Evolutionary conservation across 2,329 filamentous ascomycete species (phyloP), one percentile per base, ranked within the genome.

Genomic region (Thermothelomyces thermophilus): DNA sequence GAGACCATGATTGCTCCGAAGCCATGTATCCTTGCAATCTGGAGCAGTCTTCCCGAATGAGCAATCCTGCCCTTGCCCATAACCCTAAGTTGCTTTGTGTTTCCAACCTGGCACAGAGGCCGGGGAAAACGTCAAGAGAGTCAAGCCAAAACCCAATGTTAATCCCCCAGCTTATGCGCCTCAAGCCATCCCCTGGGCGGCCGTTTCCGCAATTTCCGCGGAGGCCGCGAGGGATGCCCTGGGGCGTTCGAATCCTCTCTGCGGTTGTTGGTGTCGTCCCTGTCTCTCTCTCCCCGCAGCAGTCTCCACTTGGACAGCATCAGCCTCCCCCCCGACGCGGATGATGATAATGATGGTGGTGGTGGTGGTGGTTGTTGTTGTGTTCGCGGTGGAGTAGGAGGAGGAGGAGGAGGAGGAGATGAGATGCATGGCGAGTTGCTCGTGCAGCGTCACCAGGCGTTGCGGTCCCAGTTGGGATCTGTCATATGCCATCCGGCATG

Each of bases 401-500:
- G n/a, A n/a, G n/a, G 49, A 41, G 44, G 54, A 46, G 19, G 62
- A 60, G 19, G 35, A 8, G 36, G 36, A 4, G 36, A 19, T 6
- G 36, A 20, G 19, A 20, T 6, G 11, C 17, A 24, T n/a, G 22
- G 13, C 22, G 7, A 6, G 22, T 24, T 28, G 16, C 8, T n/a
- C 33, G 13, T n/a, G 24, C 40, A 60, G 55, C 64, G 68, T 82
- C 76, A 93, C 87, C 88, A 93, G 37, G 87, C 86, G 70, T 90
- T 90, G 55, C 87, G 82, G 72, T 95, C 90, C 90, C 90, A 95
- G 71, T 87, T 89, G 17, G 86, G 86, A 69, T 90, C 84, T 88
- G 24, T 35, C 7, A 35, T 35, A 16, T 35, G 6, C 16, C 33
- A 6, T 17, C 20, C 24, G n/a, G 13, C 22, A 16, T 16, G 13